Evolutionary conservation across 2,329 filamentous ascomycete genomes (phyloP).

Genomic region (Neofusicoccum kwambonambiense): DNA sequence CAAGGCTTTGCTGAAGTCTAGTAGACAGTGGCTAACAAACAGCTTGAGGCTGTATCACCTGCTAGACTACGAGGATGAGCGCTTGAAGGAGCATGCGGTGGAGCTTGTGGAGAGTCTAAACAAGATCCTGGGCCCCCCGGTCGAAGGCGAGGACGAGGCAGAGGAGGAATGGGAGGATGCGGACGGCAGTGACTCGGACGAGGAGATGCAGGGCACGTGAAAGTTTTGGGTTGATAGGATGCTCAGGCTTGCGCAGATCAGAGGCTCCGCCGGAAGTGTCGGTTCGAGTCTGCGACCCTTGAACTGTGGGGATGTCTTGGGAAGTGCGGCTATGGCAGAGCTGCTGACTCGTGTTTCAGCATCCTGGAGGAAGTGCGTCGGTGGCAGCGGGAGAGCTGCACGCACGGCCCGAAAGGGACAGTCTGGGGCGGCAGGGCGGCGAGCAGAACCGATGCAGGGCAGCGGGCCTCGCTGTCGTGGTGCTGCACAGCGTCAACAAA

Average conservation of each 20-base stretch:
- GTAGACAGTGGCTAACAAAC: conserved; percentile 78
- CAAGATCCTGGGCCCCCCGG: conserved; percentile 43
- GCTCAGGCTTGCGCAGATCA: neutral
- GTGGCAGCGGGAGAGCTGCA: conserved; percentile 10
- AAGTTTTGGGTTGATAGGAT: neutral
- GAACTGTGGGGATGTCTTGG: too few species aligned
- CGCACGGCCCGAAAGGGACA: conserved; percentile 6
- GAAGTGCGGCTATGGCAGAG: neutral
- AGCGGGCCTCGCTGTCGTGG: neutral
- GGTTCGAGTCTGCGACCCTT: neutral
- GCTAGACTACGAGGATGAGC: conserved; percentile 82
- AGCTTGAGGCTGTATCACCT: conserved; percentile 75
- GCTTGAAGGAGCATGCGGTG: conserved; percentile 70
- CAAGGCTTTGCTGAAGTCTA: conserved; percentile 67
- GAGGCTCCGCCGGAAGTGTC: neutral
- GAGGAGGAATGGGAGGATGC: conserved; percentile 39
- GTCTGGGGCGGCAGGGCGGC: neutral
- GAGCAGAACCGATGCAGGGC: neutral
- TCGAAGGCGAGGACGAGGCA: conserved; percentile 43
- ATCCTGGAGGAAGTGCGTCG: neutral
- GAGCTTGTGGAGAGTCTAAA: conserved; percentile 62
- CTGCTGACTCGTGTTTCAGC: conserved; percentile 13
- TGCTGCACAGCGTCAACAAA: neutral
- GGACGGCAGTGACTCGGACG: conserved; percentile 34
- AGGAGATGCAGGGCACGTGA: conserved; percentile 42